A percentile compares a stretch with the other conserved stretches of the same genome.
These are phyloP conservation scores for Xenosphaeropsis pyriputrescens DNA, from an alignment of 2,329 filamentous ascomycete species.

Conservation along the genomic window DNA sequence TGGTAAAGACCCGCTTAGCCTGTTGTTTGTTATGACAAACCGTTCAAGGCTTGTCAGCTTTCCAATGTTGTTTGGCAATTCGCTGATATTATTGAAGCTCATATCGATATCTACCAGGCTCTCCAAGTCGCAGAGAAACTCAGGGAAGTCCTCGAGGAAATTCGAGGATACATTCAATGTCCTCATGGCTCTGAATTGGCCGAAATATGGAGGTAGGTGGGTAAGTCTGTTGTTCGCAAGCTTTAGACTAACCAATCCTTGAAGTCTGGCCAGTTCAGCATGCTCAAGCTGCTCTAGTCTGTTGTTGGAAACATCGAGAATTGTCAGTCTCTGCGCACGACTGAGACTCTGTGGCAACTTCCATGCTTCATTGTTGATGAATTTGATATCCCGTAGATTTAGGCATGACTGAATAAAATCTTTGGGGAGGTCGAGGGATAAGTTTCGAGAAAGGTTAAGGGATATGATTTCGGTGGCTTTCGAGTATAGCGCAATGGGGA, in stretches of 20 bases:
- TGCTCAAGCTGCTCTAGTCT: slow-evolving; percentile 75
- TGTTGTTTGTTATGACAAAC: slow-evolving; percentile 92
- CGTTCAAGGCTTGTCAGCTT: slow-evolving; percentile 69
- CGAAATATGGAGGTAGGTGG: slow-evolving; percentile 68
- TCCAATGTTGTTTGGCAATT: slow-evolving; percentile 65
- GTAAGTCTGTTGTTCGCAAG: slow-evolving; percentile 86
- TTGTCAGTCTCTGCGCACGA: slow-evolving; percentile 67
- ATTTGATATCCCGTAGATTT: slow-evolving; percentile 89
- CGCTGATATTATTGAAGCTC: slow-evolving; percentile 85
- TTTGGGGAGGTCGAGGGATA: slow-evolving; percentile 82
- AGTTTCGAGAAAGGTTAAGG: slow-evolving; percentile 81
- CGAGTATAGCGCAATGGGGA: slow-evolving; percentile 86
- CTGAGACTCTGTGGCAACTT: slow-evolving; percentile 73
- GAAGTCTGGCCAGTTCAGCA: slow-evolving; percentile 63
- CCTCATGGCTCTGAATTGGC: slow-evolving; percentile 61
- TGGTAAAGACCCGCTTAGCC: slow-evolving; percentile 62
- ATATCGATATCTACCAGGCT: slow-evolving; percentile 86
- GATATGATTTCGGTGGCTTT: slow-evolving; percentile 88
- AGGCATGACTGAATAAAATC: slow-evolving; percentile 93
- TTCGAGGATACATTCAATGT: slow-evolving; percentile 91
- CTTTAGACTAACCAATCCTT: slow-evolving; percentile 73
- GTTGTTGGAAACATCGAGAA: slow-evolving; percentile 92
- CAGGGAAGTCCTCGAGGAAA: slow-evolving; percentile 70
- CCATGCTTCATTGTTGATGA: slow-evolving; percentile 83
- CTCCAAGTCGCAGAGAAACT: slow-evolving; percentile 68